Conservation (phyloP, 495 filamentous ascomycete species). For the Pseudomonodictys pantanalensis region DNA sequence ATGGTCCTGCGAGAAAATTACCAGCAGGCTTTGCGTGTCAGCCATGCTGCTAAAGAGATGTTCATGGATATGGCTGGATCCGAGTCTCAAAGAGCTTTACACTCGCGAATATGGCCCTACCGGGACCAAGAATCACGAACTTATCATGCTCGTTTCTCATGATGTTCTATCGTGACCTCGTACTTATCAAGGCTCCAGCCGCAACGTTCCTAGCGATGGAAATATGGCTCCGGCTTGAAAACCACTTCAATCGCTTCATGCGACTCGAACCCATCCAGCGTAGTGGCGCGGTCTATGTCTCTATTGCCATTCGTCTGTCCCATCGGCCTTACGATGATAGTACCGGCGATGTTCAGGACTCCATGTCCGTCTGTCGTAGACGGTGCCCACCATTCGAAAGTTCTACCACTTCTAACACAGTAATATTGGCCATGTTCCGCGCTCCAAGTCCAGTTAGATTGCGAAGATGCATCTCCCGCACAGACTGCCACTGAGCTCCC, state of each 20-base stretch:
- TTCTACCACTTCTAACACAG: neutral
- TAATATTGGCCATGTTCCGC: neutral
- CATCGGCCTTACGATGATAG: neutral
- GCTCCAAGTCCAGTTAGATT: neutral
- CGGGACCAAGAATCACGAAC: slow-evolving; percentile 9
- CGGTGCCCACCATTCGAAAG: neutral
- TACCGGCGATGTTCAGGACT: neutral
- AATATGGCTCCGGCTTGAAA: neutral
- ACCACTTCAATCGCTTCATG: neutral
- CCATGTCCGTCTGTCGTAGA: neutral
- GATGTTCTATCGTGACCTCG: neutral
- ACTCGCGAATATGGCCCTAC: slow-evolving; percentile 17
- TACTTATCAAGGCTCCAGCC: neutral
- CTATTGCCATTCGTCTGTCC: neutral
- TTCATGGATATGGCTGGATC: slow-evolving; percentile 15
- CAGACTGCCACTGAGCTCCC: neutral
- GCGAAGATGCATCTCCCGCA: neutral
- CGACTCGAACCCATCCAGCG: neutral
- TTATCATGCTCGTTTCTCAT: neutral
- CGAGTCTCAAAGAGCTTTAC: slow-evolving; percentile 7
- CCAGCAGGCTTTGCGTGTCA: slow-evolving; percentile 13
- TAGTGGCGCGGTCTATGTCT: neutral
- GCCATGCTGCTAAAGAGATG: slow-evolving; percentile 9
- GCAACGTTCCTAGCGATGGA: neutral
- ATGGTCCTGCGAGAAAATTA: slow-evolving; percentile 15